Conservation (phyloP, 2,329 filamentous ascomycete genomes). For the Diaporthe batatas region DNA sequence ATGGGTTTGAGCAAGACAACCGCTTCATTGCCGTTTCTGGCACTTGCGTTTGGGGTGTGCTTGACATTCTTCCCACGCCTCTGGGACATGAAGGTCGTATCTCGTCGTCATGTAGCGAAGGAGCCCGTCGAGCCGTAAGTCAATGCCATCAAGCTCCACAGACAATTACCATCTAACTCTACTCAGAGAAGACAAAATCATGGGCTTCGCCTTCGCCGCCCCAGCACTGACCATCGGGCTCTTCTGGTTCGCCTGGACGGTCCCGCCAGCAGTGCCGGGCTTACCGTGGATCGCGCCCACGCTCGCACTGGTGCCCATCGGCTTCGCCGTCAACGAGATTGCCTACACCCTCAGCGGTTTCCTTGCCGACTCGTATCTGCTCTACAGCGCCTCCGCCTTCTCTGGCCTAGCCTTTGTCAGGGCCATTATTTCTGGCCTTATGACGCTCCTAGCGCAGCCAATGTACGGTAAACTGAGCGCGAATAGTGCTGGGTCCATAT, state of each 20-base stretch:
- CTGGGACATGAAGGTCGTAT: constrained; percentile 52
- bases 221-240: constrained; percentile 58
- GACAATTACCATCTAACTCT: constrained; percentile 35
- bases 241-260: constrained; percentile 61
- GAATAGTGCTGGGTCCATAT: constrained; percentile 46
- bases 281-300: constrained; percentile 57
- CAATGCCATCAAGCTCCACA: neutral
- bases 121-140: constrained; percentile 45
- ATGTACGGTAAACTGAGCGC: constrained; percentile 45
- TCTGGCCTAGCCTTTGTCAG: constrained; percentile 47
- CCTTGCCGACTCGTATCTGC: constrained; percentile 47
- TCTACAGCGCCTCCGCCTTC: constrained; percentile 47
- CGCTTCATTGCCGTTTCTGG: constrained; percentile 56
- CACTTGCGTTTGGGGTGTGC: constrained; percentile 55
- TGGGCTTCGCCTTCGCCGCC: constrained; percentile 60
- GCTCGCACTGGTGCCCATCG: constrained; percentile 57
- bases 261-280: constrained; percentile 54
- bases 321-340: constrained; percentile 61
- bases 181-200: constrained; percentile 61
- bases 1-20: constrained; percentile 51
- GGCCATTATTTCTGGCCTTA: constrained; percentile 46
- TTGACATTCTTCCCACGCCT: constrained; percentile 58
- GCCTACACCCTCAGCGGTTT: constrained; percentile 47
- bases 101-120: constrained; percentile 41
- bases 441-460: constrained; percentile 46